phyloP scores from a whole-genome alignment of 2,329 filamentous ascomycete species.

The Phaeosphaeriaceae sp. region DNA sequence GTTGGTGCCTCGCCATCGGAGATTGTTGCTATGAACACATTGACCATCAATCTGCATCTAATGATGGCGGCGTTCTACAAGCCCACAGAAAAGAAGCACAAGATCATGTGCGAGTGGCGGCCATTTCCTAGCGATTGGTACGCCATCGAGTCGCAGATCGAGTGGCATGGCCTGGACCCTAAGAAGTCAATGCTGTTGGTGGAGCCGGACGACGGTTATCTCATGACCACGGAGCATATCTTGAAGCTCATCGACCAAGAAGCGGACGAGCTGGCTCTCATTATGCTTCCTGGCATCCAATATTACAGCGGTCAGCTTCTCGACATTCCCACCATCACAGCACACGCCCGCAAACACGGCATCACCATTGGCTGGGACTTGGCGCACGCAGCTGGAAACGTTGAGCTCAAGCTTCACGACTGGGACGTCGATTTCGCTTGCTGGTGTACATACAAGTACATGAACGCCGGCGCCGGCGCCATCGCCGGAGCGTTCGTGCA shows the following conservation, averaged over 20 bases:
- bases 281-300: slow-evolving; percentile 85
- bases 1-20: slow-evolving; percentile 76
- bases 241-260: slow-evolving; percentile 75
- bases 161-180: slow-evolving; percentile 70
- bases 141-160: slow-evolving; percentile 81
- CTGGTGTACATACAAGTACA: slow-evolving; percentile 95
- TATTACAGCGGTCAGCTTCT: slow-evolving; percentile 91
- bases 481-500: slow-evolving; percentile 85
- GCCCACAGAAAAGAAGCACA: slow-evolving; percentile 70
- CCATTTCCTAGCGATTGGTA: slow-evolving; percentile 91
- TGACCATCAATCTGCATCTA: slow-evolving; percentile 83
- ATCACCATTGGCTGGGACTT: slow-evolving; percentile 86
- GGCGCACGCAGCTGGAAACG: slow-evolving; percentile 85
- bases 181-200: slow-evolving; percentile 74
- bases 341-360: slow-evolving; percentile 72
- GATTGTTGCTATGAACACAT: slow-evolving; percentile 85
- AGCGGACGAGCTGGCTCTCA: slow-evolving; percentile 72
- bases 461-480: slow-evolving; percentile 82
- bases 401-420: slow-evolving; percentile 78
- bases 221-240: slow-evolving; percentile 71
- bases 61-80: slow-evolving; percentile 84
- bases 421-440: slow-evolving; percentile 91
- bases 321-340: slow-evolving; percentile 80
- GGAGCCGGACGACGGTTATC: slow-evolving; percentile 67
- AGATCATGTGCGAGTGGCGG: slow-evolving; percentile 85